Conservation (phyloP, 1,284 basidiomycete species). For the Ustilago esculenta region DNA sequence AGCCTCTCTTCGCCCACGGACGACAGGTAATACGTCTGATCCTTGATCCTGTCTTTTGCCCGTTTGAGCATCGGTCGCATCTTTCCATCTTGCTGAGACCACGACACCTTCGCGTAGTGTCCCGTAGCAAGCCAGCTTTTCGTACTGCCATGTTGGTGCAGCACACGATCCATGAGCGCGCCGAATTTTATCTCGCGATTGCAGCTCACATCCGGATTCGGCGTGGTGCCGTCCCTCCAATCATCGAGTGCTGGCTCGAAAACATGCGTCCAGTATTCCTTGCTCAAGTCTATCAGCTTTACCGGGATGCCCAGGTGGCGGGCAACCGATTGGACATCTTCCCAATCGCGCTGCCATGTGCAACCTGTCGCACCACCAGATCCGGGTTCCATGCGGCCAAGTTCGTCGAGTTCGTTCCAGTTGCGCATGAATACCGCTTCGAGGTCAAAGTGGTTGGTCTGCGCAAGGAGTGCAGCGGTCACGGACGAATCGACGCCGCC, state of each 20-base stretch:
- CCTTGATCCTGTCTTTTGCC: constrained; percentile 72
- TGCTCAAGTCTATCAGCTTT: constrained; percentile 49
- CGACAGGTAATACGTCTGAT: constrained; percentile 93
- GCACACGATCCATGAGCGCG: constrained; percentile 74
- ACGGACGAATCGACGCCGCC: constrained; percentile 90
- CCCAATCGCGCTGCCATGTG: constrained; percentile 95
- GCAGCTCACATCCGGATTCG: constrained; percentile 94
- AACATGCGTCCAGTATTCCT: constrained; percentile 60
- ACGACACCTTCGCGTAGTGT: constrained; percentile 82
- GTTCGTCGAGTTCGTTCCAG: constrained; percentile 75
- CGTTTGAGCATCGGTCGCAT: constrained; percentile 38
- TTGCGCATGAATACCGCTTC: constrained; percentile 91
- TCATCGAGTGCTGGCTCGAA: constrained; percentile 60
- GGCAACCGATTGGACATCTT: constrained; percentile 85
- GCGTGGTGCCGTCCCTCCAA: constrained; percentile 70
- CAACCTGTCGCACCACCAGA: constrained; percentile 73
- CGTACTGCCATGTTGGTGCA: not conserved
- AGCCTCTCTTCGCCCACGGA: constrained; percentile 46
- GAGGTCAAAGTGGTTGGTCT: constrained; percentile 73
- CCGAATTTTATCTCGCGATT: constrained; percentile 96
- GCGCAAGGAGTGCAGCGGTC: constrained; percentile 52
- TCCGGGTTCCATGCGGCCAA: constrained; percentile 70
- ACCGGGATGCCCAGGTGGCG: constrained; percentile 73
- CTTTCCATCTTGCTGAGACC: constrained; percentile 50
- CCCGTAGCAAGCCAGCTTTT: constrained; percentile 80